A percentile compares a stretch with the other conserved stretches of the same genome.
Evolutionary conservation across 306 rosid species (phyloP).

Genomic region (Albizia julibrissin): DNA sequence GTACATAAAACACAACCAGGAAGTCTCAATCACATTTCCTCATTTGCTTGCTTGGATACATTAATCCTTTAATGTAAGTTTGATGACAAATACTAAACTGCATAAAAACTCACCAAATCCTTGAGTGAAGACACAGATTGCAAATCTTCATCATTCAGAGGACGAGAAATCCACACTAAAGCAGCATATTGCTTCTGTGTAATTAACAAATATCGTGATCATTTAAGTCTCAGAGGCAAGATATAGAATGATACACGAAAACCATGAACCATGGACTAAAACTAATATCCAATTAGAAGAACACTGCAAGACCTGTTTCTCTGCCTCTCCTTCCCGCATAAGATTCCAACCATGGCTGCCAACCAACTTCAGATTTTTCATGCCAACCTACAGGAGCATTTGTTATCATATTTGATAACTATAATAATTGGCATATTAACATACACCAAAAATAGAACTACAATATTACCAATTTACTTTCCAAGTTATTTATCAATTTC

Average conservation of each 20-base stretch:
- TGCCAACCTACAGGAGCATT: slow-evolving; percentile 60
- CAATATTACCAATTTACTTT: slow-evolving; percentile 71
- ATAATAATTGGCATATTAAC: slow-evolving; percentile 30
- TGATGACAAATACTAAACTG: not conserved
- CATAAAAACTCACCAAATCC: slow-evolving; percentile 33
- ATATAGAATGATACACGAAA: not conserved
- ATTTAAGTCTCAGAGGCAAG: slow-evolving; percentile 9
- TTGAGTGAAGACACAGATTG: slow-evolving; percentile 56
- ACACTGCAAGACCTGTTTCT: slow-evolving; percentile 73
- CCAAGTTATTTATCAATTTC: slow-evolving; percentile 55
- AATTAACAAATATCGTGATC: slow-evolving; percentile 25
- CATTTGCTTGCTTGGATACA: not conserved
- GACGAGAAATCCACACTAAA: slow-evolving; percentile 86
- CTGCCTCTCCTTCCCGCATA: slow-evolving; percentile 94
- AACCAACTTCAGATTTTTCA: slow-evolving; percentile 76
- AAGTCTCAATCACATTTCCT: not conserved
- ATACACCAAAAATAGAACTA: slow-evolving; percentile 16
- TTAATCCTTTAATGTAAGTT: not conserved
- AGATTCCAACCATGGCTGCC: slow-evolving; percentile 79
- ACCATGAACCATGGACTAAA: slow-evolving; percentile 3
- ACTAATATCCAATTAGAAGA: slow-evolving; percentile 12
- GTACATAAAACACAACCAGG: not conserved
- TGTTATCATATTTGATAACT: slow-evolving; percentile 13
- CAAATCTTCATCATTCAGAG: slow-evolving; percentile 66
- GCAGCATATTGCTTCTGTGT: slow-evolving; percentile 91